Evolutionary conservation across 768 basidiomycete genomes (phyloP).

Genomic region (Guyanaporus albipodus): DNA sequence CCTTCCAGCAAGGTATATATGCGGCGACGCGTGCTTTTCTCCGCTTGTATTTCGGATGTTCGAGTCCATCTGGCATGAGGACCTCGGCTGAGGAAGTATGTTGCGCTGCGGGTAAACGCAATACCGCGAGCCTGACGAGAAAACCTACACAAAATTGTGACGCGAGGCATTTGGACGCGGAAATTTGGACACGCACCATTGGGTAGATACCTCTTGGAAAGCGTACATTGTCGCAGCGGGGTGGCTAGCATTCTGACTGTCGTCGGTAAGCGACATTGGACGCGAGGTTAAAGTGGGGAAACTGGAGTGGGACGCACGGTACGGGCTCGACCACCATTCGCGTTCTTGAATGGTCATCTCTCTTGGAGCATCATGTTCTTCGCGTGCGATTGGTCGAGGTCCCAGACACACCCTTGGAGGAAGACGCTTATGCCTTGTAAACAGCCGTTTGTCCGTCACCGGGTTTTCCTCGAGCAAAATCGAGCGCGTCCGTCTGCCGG

Average conservation of each 20-base stretch:
- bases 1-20: conserved; percentile 62
- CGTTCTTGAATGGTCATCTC: conserved; percentile 63
- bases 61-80: conserved; percentile 57
- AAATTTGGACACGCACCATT: conserved; percentile 40
- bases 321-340: conserved; percentile 71
- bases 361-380: conserved; percentile 39
- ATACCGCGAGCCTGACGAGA: conserved; percentile 54
- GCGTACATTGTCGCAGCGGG: conserved; percentile 54
- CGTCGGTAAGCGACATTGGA: not conserved
- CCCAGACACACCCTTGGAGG: conserved; percentile 45
- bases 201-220: conserved; percentile 52
- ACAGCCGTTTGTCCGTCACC: conserved; percentile 46
- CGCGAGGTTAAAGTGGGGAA: not conserved
- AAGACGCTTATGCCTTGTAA: conserved; percentile 52
- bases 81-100: conserved; percentile 26
- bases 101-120: conserved; percentile 38
- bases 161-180: not conserved
- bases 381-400: conserved; percentile 20
- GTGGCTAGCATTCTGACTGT: conserved; percentile 70
- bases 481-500: conserved; percentile 45
- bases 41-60: conserved; percentile 57
- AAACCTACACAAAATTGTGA: conserved; percentile 45
- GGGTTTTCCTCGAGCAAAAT: conserved; percentile 63
- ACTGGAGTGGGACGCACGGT: conserved; percentile 43
- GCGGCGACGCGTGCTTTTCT: conserved; percentile 42